Base-by-base conservation (phyloP, 2,329 filamentous ascomycete genomes). In the Blumeria hordei region DNA sequence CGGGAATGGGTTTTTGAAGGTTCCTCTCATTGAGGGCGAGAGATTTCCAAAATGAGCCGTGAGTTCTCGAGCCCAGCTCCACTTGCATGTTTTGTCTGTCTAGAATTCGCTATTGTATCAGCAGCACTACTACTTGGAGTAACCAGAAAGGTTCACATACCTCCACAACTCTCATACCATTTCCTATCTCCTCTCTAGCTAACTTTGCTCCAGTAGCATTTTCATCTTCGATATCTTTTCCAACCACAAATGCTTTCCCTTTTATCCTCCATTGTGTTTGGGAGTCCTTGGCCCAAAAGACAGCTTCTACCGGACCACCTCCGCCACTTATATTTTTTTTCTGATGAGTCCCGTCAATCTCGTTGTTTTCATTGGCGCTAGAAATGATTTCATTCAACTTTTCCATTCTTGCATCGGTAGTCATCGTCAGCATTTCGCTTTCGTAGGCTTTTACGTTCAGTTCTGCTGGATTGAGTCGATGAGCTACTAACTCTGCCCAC, bases 31-130 rank as follows among this genome's bases (percentile, higher is more conserved):
- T 0, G 72, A 70, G 6, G 90, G 90, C 60, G 77, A 82, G 61
- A 92, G 69, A 67, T 95, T 95, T 18, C 87, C 90, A 75, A 95
- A 96, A 66, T 92, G 85, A 52, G 78, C 85, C 53, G 85, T 88
- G 39, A 95, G 67, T 69, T 94, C 88, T 59, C 72, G 81, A 50
- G 70, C 70, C 82, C 87, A 95, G 60, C 76, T 83, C 86, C 88
- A 65, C 16, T 36, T 47, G 12, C 62, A 60, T 55, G 61, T 62
- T 11, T 64, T 64, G 6, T 64, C 61, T 32, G 62, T 60, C 5
- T 54, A 32, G 28, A 28, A 28, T 28, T 28, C 21, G 21, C 5
- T 47, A 4, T 47, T 16, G 33, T 28, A 21, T 10, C 4, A 47
- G 44, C 44, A 21, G 21, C 21, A 16, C 44, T 16, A 28, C 44